Conservation (phyloP, 805 yeast genomes). For the Yarrowia sp. region DNA sequence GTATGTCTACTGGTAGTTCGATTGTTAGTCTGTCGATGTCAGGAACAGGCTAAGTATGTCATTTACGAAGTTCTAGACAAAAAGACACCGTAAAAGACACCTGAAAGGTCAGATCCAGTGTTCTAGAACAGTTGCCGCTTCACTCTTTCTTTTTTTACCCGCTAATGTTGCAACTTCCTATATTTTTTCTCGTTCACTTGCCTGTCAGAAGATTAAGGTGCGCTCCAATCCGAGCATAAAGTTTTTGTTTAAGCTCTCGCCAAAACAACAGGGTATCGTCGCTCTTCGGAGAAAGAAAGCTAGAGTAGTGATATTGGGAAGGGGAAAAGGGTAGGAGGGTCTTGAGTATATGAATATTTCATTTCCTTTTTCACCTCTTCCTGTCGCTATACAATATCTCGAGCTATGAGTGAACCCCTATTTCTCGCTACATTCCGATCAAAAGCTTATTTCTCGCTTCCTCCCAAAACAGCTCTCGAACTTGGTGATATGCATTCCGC, state of each 20-base stretch:
- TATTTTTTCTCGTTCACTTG: background rate
- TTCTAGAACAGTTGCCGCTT: too few relatives aligned
- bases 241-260: background rate
- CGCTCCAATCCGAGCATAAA: background rate
- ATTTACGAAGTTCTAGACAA: too few relatives aligned
- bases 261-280: background rate
- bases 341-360: too few relatives aligned
- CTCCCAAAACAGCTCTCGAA: slow-evolving; percentile 4
- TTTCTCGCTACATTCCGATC: background rate
- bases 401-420: background rate
- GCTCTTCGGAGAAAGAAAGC: background rate
- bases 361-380: background rate
- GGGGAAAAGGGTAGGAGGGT: background rate
- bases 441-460: background rate
- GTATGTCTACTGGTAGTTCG: too few relatives aligned
- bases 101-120: too few relatives aligned
- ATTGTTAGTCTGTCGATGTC: too few relatives aligned
- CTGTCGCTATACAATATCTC: background rate
- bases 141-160: background rate
- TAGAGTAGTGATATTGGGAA: background rate
- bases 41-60: too few relatives aligned
- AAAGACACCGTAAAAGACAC: too few relatives aligned
- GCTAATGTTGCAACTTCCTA: background rate
- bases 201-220: background rate
- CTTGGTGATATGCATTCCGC: background rate